Base-by-base conservation (phyloP, 176 grass and related monocot species). In the Carex kokanica region DNA sequence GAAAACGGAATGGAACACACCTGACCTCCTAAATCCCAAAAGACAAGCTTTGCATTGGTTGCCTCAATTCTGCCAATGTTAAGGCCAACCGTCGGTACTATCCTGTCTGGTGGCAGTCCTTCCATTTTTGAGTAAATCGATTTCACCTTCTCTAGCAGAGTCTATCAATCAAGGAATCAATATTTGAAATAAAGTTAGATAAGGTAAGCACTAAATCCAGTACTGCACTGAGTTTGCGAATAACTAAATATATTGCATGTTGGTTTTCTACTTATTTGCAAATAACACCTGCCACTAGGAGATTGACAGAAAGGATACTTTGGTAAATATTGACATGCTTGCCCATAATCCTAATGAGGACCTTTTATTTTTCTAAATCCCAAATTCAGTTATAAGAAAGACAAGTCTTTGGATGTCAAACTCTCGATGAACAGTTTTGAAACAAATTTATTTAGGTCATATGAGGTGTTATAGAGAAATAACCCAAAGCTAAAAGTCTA, bases 1-100 rank as follows among this genome's bases (percentile, higher is more conserved):
- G 23, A 75, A 13, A 52, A 27, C 4, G 75, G 2, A 21, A 84
- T 77, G 64, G 82, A 84, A 60, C 86, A 74, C 83, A 99, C 97
- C 97, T 99, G 97, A 80, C 97, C 97, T 93, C 97, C 97, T 73
- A 99, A 88, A 83, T 99, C 97, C 97, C 97, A 99, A 89, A 99
- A 93, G 40, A 99, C 91, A 84, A 99, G 89, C 52, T 99, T 97
- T 23, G 90, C 91, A 88, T 97, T 91, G 45, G 87, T 64, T 86
- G 92, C 91, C 86, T 99, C 97, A 92, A 99, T 88, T 23, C 97
- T 91, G 43, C 93, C 93, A 81, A 99, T 96, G 56, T 99, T 99
- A 83, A 99, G 91, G 49, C 97, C 97, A 83, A 99, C 97, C 36
- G 97, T 99, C 34, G 97, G 97, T 81, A 93, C 91, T 63, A 99